Conservation (phyloP, 768 basidiomycete genomes). For the Kwoniella dejecticola region DNA sequence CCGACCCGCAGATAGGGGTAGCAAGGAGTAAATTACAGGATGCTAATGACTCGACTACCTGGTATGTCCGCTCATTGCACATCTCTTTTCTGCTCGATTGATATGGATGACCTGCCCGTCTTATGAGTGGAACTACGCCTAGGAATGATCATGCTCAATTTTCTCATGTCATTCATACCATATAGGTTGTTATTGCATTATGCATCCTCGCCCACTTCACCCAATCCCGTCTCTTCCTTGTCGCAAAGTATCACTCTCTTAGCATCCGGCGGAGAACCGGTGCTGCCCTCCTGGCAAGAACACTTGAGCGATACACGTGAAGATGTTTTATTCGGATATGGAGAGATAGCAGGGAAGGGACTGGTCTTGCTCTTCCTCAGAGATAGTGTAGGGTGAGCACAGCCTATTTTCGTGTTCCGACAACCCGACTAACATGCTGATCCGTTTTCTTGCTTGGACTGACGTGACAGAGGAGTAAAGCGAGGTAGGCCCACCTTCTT, state of each 20-base stretch:
- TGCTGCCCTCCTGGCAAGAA: slow-evolving; percentile 27
- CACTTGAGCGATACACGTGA: slow-evolving; percentile 15
- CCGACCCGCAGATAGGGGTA: slow-evolving; percentile 31
- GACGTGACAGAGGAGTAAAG: slow-evolving; percentile 29
- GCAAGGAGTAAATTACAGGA: slow-evolving; percentile 17
- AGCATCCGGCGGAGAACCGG: slow-evolving; percentile 26
- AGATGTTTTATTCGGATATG: slow-evolving; percentile 46
- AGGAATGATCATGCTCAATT: too few species aligned
- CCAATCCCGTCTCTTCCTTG: not conserved
- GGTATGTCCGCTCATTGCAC: slow-evolving; percentile 20
- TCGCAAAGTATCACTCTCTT: slow-evolving; percentile 19
- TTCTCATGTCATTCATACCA: not conserved
- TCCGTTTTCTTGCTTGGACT: not conserved
- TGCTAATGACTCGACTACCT: slow-evolving; percentile 27
- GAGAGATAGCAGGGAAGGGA: slow-evolving; percentile 37
- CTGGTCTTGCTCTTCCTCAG: slow-evolving; percentile 36
- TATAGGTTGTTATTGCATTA: slow-evolving; percentile 38
- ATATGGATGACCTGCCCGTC: too few species aligned
- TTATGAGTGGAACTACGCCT: too few species aligned
- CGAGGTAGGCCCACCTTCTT: slow-evolving; percentile 31
- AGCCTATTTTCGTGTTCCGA: not conserved
- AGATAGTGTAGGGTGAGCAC: slow-evolving; percentile 45
- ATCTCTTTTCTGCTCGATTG: not conserved
- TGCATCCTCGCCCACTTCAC: slow-evolving; percentile 11
- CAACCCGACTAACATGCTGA: not conserved